A percentile compares a stretch with the other conserved stretches of the same genome.
Evolutionary conservation across 2,329 filamentous ascomycete genomes (phyloP).

Genomic region (Claviceps sp.): DNA sequence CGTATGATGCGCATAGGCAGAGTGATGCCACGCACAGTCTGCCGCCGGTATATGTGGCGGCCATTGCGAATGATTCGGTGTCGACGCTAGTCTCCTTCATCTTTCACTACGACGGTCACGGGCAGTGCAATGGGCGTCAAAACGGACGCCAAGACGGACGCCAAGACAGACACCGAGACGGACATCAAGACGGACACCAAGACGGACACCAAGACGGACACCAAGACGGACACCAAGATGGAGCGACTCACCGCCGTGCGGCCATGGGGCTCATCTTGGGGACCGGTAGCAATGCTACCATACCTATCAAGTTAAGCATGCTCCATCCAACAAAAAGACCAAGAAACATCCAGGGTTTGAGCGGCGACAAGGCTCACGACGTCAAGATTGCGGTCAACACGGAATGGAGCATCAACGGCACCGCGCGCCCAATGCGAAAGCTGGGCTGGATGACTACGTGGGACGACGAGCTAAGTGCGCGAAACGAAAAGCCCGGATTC

Average conservation of each 20-base stretch:
- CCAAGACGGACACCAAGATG: conserved; percentile 10
- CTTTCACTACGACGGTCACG: conserved; percentile 45
- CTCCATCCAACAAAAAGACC: conserved; percentile 52
- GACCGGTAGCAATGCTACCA: conserved; percentile 70
- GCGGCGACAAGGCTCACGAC: conserved; percentile 31
- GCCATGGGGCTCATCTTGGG: conserved; percentile 73
- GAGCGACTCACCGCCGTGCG: conserved; percentile 47
- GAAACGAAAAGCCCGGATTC: conserved; percentile 59
- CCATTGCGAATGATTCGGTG: conserved; percentile 72
- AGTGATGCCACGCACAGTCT: conserved; percentile 36
- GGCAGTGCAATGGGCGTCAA: too few species aligned
- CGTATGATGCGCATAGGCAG: conserved; percentile 41
- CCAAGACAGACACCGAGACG: too few species aligned
- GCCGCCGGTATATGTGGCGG: conserved; percentile 50
- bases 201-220: conserved; percentile 16
- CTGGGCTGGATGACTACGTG: conserved; percentile 53
- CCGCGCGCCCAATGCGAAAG: conserved; percentile 51
- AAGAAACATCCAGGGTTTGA: conserved; percentile 32
- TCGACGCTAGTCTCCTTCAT: conserved; percentile 67
- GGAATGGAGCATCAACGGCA: conserved; percentile 71
- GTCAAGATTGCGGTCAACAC: conserved; percentile 68
- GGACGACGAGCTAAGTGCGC: conserved; percentile 54
- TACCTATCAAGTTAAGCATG: conserved; percentile 51
- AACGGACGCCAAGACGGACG: too few species aligned
- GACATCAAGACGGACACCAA: too few species aligned